Evolutionary conservation across 345 rosid species (phyloP), one percentile per base, ranked within the genome.

Genomic region (Bruguiera sexangula): DNA sequence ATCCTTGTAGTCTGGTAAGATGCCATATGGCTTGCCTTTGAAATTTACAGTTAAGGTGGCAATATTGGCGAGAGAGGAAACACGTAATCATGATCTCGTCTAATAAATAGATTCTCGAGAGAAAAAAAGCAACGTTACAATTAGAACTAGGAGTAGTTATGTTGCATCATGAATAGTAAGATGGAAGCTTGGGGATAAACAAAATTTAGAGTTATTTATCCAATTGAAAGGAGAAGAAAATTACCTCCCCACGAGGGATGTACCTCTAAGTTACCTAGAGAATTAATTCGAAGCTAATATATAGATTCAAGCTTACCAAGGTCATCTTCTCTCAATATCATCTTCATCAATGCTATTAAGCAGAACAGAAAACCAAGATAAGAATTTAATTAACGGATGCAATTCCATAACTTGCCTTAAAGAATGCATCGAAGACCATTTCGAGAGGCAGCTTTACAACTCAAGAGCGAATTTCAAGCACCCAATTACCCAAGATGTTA

Each of bases 1-100:
- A 57, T 80, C 89, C 73, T 88, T 91, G 89, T 97, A 89, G 79
- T 94, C 93, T 20, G 98, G 98, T 63, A 94, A 83, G 82, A 94
- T 89, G 89, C 97, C 91, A 72, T 94, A 91, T 68, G 95, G 79
- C 62, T 85, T 86, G 67, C 91, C 91, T 62, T 78, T 86, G 80
- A 91, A 93, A 60, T 68, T 83, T 66, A 85, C 88, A 29, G 88
- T 87, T 56, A 92, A 76, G 19, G 83, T 82, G 66, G 80, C 95
- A 34, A 60, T 0, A 64, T 93, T 93, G 66, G 98, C 97, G 72
- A 93, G 94, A 79, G 88, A 93, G 70, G 97, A 96, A 69, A 96
- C 81, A 73, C 98, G 91, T 37, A 65, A 46, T 76, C 87, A 89
- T 55, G 96, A 80, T 62, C 73, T 75, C 43, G 95, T 81, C 77